phyloP scores from a whole-genome alignment of 225 moss, liverwort and hornwort genomes.

The Sphagnum tenellum region DNA sequence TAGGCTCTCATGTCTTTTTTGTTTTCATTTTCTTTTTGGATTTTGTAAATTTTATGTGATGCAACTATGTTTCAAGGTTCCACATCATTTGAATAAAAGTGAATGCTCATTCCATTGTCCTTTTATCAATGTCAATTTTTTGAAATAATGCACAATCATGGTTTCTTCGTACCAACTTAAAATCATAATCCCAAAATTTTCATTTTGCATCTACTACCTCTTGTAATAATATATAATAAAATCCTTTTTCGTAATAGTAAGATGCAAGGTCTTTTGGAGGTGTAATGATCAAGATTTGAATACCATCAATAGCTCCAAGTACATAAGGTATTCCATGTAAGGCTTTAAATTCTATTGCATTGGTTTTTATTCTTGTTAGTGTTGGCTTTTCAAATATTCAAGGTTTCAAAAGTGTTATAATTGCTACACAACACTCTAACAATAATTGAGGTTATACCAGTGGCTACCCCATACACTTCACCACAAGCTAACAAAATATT shows the following conservation, averaged over 20 bases:
- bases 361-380: background rate
- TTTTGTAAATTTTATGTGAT: too few relatives aligned
- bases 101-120: background rate
- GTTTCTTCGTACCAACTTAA: background rate
- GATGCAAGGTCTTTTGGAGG: background rate
- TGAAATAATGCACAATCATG: constrained; percentile 3
- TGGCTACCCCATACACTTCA: background rate
- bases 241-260: constrained; percentile 6
- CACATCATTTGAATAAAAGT: too few relatives aligned
- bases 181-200: constrained; percentile 7
- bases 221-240: constrained; percentile 5
- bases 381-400: background rate
- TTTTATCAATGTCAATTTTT: background rate
- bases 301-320: constrained; percentile 6
- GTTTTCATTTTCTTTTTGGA: too few relatives aligned
- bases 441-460: background rate
- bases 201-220: background rate
- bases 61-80: too few relatives aligned
- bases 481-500: background rate
- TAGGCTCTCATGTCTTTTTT: too few relatives aligned
- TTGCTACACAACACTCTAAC: constrained; percentile 1
- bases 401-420: background rate
- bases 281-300: constrained; percentile 5
- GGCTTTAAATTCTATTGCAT: background rate
- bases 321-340: constrained; percentile 1